phyloP scores from a whole-genome alignment of 768 basidiomycete species.

The Tulasnella sp. region DNA sequence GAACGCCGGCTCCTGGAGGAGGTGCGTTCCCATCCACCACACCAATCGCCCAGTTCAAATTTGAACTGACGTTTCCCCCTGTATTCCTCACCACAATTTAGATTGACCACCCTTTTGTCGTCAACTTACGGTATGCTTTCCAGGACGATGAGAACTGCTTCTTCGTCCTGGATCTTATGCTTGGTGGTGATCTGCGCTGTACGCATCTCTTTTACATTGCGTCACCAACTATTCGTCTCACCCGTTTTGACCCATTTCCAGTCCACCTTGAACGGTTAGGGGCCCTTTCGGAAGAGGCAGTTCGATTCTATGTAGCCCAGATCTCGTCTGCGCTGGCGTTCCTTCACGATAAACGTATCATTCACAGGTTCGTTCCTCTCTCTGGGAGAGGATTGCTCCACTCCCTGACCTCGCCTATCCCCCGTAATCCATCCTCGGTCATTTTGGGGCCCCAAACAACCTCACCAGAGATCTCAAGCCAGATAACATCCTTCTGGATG shows the following conservation, averaged over 20 bases:
- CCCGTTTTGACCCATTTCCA: slow-evolving; percentile 25
- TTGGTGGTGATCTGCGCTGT: slow-evolving; percentile 92
- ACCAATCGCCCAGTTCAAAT: slow-evolving; percentile 9
- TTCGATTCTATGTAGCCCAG: slow-evolving; percentile 83
- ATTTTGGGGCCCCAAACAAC: not conserved
- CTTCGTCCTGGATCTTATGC: slow-evolving; percentile 95
- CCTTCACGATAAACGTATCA: slow-evolving; percentile 85
- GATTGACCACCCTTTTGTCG: slow-evolving; percentile 93
- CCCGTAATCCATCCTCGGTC: not conserved
- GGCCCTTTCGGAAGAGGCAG: slow-evolving; percentile 61
- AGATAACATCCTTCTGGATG: slow-evolving; percentile 91
- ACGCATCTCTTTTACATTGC: slow-evolving; percentile 26
- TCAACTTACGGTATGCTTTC: slow-evolving; percentile 91
- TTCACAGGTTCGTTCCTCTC: slow-evolving; percentile 64
- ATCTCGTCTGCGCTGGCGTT: slow-evolving; percentile 78
- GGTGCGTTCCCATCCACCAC: slow-evolving; percentile 32
- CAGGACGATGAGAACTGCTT: slow-evolving; percentile 99
- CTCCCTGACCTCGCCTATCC: not conserved
- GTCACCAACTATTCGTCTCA: not conserved
- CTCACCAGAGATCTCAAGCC: slow-evolving; percentile 78
- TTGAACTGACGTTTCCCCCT: slow-evolving; percentile 6
- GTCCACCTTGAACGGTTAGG: slow-evolving; percentile 80
- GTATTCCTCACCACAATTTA: slow-evolving; percentile 25
- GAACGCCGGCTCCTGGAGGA: slow-evolving; percentile 87
- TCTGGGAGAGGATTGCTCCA: not conserved